Evolutionary conservation across 441 rosid genomes (phyloP).

Genomic region (Metrosideros polymorpha): DNA sequence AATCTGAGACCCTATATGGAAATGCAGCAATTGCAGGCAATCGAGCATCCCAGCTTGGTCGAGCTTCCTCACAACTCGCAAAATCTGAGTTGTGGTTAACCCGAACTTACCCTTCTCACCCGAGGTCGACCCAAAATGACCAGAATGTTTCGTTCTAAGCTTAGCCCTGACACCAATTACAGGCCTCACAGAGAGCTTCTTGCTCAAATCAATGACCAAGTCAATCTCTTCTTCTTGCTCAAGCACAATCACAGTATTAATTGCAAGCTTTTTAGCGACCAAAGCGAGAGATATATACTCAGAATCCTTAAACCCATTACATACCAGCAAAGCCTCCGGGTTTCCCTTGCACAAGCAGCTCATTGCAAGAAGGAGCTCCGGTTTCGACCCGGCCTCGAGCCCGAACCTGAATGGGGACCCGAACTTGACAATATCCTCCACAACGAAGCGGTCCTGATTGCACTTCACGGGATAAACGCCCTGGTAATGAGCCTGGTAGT

Average conservation of each 20-base stretch:
- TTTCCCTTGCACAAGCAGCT: conserved; percentile 75
- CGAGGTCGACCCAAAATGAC: conserved; percentile 92
- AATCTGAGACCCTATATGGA: conserved; percentile 95
- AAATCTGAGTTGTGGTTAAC: conserved; percentile 60
- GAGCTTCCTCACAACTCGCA: conserved; percentile 67
- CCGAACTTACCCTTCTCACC: conserved; percentile 98
- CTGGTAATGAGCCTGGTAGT: conserved; percentile 66
- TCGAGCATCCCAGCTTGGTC: conserved; percentile 68
- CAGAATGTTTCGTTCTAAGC: conserved; percentile 84
- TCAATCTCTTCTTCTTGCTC: conserved; percentile 92
- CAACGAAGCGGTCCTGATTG: conserved; percentile 82
- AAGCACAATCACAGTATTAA: conserved; percentile 80
- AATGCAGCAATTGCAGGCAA: conserved; percentile 79
- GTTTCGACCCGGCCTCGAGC: conserved; percentile 89
- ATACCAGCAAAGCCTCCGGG: conserved; percentile 59
- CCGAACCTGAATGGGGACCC: conserved; percentile 78
- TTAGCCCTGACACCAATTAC: conserved; percentile 81
- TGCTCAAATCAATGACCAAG: conserved; percentile 52
- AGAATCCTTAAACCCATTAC: conserved; percentile 84
- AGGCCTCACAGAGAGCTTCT: conserved; percentile 54
- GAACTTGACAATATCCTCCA: conserved; percentile 75
- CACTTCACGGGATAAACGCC: conserved; percentile 95
- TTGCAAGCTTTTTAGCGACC: conserved; percentile 57
- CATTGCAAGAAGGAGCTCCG: conserved; percentile 93
- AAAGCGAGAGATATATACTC: conserved; percentile 77